Evolutionary conservation across 2,329 filamentous ascomycete genomes (phyloP).

Genomic region (Tolypocladium amazonense): DNA sequence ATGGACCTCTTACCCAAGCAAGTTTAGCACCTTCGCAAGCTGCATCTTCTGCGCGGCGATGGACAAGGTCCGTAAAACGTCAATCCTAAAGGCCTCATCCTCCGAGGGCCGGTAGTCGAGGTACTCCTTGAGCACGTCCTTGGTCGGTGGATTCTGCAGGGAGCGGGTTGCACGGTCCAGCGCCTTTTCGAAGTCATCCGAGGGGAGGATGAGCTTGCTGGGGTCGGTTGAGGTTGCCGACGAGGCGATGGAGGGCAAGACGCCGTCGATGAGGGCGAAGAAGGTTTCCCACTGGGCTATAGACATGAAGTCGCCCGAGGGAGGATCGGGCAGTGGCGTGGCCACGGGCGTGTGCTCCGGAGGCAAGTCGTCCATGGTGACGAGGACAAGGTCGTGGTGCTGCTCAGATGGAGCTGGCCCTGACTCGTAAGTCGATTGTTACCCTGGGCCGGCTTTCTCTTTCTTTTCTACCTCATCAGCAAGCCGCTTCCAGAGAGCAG

Average conservation of each 20-base stretch:
- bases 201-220: slow-evolving; percentile 31
- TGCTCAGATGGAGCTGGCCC: background rate
- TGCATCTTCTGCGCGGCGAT: slow-evolving; percentile 22
- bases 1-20: slow-evolving; percentile 34
- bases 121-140: slow-evolving; percentile 37
- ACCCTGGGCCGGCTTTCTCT: too few species aligned
- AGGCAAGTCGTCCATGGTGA: background rate
- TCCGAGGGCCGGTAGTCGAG: slow-evolving; percentile 40
- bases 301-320: slow-evolving; percentile 27
- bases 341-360: slow-evolving; percentile 1
- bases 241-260: slow-evolving; percentile 47
- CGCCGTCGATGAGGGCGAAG: slow-evolving; percentile 43
- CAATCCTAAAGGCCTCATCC: slow-evolving; percentile 40
- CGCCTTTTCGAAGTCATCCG: slow-evolving; percentile 36
- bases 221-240: slow-evolving; percentile 19
- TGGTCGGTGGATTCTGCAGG: slow-evolving; percentile 26
- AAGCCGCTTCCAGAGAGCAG: too few species aligned
- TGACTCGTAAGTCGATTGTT: background rate
- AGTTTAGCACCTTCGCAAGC: slow-evolving; percentile 26
- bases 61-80: slow-evolving; percentile 32
- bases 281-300: slow-evolving; percentile 43
- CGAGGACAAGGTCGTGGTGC: background rate
- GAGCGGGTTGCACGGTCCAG: slow-evolving; percentile 26
- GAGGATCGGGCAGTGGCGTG: slow-evolving; percentile 14
- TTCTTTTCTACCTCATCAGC: too few species aligned